phyloP scores from a whole-genome alignment of 2,329 filamentous ascomycete species.

The Plenodomus lindquistii region DNA sequence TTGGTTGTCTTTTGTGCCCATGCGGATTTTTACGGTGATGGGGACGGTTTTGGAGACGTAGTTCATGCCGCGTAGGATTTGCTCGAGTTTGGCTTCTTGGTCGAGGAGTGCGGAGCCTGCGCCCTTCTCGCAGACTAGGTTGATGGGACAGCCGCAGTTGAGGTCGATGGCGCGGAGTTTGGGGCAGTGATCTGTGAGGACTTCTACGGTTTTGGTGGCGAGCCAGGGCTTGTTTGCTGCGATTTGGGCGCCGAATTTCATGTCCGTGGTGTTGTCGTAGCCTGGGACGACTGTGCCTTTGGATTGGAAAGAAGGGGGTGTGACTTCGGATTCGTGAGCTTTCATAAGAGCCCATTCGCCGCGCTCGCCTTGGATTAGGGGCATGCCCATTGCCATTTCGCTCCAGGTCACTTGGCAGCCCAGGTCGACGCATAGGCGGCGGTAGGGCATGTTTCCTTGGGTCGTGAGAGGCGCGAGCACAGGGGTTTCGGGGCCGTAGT shows the following conservation, averaged over 20 bases:
- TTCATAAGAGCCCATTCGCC: slow-evolving; percentile 95
- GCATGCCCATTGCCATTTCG: slow-evolving; percentile 94
- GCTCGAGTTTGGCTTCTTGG: slow-evolving; percentile 81
- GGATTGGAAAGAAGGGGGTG: slow-evolving; percentile 68
- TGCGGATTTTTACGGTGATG: slow-evolving; percentile 93
- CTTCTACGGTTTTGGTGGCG: slow-evolving; percentile 84
- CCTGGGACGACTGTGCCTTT: slow-evolving; percentile 64
- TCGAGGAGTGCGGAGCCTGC: slow-evolving; percentile 94
- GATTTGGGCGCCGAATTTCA: slow-evolving; percentile 91
- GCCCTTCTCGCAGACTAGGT: slow-evolving; percentile 85
- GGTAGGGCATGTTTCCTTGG: slow-evolving; percentile 94
- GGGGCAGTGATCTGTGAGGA: slow-evolving; percentile 75
- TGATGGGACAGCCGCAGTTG: slow-evolving; percentile 97
- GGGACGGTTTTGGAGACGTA: slow-evolving; percentile 86
- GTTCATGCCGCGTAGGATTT: slow-evolving; percentile 96
- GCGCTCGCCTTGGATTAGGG: slow-evolving; percentile 85
- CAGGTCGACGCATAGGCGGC: slow-evolving; percentile 83
- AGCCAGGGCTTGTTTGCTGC: slow-evolving; percentile 91
- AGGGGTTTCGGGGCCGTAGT: slow-evolving; percentile 93
- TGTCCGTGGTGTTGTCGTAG: slow-evolving; percentile 81
- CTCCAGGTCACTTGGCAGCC: slow-evolving; percentile 95
- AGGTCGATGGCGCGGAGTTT: slow-evolving; percentile 88
- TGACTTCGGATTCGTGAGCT: slow-evolving; percentile 81
- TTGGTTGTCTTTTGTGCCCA: slow-evolving; percentile 78
- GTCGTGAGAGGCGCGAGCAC: slow-evolving; percentile 94